Conservation (phyloP, 148 eudicot genomes). For the Persicaria tinctoria region DNA sequence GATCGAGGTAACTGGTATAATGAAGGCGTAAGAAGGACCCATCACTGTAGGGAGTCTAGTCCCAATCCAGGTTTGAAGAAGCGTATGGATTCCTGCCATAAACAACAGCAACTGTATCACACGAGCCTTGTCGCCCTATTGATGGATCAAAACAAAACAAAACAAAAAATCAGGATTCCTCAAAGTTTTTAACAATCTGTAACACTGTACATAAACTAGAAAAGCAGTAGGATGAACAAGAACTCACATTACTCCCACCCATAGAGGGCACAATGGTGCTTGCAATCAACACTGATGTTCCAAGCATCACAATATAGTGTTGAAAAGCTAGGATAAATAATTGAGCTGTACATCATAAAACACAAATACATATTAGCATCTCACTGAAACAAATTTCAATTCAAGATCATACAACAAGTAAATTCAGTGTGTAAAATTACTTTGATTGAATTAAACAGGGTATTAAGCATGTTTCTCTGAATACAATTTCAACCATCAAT, state of each 20-base stretch:
- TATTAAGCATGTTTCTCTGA: not conserved
- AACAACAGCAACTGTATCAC: conserved; percentile 80
- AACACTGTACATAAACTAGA: not conserved
- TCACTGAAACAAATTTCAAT: not conserved
- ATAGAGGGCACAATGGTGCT: conserved; percentile 58
- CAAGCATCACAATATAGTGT: conserved; percentile 95
- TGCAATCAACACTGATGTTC: conserved; percentile 76
- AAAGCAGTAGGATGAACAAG: not conserved
- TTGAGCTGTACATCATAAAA: conserved; percentile 42
- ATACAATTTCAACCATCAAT: not conserved
- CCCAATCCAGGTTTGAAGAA: conserved; percentile 75
- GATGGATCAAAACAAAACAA: conserved; percentile 11
- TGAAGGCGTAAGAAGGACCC: conserved; percentile 86
- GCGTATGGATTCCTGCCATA: conserved; percentile 82
- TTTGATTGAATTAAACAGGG: not conserved
- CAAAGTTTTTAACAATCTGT: not conserved
- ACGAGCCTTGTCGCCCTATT: conserved; percentile 87
- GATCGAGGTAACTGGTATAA: conserved; percentile 49
- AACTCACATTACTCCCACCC: conserved; percentile 78
- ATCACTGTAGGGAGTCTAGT: conserved; percentile 90
- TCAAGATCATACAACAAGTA: not conserved
- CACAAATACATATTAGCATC: not conserved
- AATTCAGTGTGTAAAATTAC: not conserved
- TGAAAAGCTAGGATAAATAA: conserved; percentile 70
- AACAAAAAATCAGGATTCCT: not conserved